These are phyloP conservation scores for Pyrus bretschneideri DNA, from an alignment of 306 rosid species.

Conservation along the genomic window DNA sequence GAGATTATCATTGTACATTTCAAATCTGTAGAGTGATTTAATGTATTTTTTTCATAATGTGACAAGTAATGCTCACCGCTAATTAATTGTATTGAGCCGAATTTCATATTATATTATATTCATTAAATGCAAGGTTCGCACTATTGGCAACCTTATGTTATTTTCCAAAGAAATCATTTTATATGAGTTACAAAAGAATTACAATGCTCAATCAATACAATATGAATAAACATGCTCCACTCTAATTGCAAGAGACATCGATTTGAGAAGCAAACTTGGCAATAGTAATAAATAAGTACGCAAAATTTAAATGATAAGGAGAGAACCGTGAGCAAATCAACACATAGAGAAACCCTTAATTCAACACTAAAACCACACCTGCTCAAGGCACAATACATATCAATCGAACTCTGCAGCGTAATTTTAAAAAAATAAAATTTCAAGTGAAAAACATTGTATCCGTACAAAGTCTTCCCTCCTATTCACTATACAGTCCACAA, in stretches of 20 bases:
- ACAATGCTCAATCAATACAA: neutral
- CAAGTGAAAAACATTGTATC: neutral
- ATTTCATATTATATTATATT: too few relatives aligned
- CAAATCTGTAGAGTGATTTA: neutral
- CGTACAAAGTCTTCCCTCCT: conserved; percentile 6
- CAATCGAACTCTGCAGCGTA: neutral
- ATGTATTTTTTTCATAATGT: too few relatives aligned
- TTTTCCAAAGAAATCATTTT: too few relatives aligned
- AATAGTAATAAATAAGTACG: too few relatives aligned
- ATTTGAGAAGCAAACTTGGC: too few relatives aligned
- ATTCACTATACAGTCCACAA: neutral
- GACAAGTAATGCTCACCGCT: neutral
- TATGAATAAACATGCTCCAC: neutral
- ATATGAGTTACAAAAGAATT: too few relatives aligned
- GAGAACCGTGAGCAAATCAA: neutral
- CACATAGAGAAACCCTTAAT: neutral
- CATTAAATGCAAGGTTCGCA: neutral
- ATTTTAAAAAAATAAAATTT: neutral
- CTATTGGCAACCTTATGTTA: neutral
- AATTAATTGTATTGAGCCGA: too few relatives aligned
- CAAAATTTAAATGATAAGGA: neutral
- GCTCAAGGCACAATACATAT: too few relatives aligned
- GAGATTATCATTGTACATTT: neutral
- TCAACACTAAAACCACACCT: neutral
- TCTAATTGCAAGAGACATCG: too few relatives aligned